phyloP scores from a whole-genome alignment of 2,329 filamentous ascomycete species.

The Fulvia fulva region DNA sequence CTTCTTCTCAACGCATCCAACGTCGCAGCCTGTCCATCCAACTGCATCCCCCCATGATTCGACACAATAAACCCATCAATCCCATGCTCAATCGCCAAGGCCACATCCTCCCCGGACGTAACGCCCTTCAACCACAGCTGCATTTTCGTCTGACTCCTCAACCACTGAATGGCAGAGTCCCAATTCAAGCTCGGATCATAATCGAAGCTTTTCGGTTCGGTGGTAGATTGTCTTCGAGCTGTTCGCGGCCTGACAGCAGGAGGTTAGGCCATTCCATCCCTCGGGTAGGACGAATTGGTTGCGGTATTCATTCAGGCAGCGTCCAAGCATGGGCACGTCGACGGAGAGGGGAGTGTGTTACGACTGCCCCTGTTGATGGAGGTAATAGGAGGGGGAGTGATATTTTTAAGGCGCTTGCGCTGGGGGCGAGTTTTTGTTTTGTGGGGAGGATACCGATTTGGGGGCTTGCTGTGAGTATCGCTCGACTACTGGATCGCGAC shows the following conservation, averaged over 20 bases:
- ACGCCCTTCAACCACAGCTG: conserved; percentile 46
- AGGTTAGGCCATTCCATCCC: conserved; percentile 13
- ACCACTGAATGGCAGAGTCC: conserved; percentile 48
- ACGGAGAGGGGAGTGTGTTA: conserved; percentile 38
- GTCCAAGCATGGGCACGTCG: conserved; percentile 52
- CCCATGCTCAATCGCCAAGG: conserved; percentile 41
- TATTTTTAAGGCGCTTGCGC: conserved; percentile 53
- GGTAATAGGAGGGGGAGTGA: conserved; percentile 54
- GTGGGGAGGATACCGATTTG: conserved; percentile 46
- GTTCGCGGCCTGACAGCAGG: conserved; percentile 30
- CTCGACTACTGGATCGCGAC: background rate
- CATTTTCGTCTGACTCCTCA: conserved; percentile 45
- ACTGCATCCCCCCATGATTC: conserved; percentile 56
- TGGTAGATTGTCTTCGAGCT: conserved; percentile 18
- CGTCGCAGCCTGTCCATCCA: conserved; percentile 52
- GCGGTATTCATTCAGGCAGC: conserved; percentile 52
- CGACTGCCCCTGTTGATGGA: conserved; percentile 52
- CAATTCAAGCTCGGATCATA: conserved; percentile 39
- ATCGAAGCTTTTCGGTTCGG: conserved; percentile 27
- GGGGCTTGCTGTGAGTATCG: conserved; percentile 38
- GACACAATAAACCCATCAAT: conserved; percentile 45
- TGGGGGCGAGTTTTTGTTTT: conserved; percentile 49
- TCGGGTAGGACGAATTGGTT: conserved; percentile 45
- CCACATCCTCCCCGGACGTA: conserved; percentile 38
- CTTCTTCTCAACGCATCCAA: conserved; percentile 52